These are phyloP conservation scores for Phytopythium litorale DNA, from an alignment of 352 stramenopile species.

Conservation along the genomic window DNA sequence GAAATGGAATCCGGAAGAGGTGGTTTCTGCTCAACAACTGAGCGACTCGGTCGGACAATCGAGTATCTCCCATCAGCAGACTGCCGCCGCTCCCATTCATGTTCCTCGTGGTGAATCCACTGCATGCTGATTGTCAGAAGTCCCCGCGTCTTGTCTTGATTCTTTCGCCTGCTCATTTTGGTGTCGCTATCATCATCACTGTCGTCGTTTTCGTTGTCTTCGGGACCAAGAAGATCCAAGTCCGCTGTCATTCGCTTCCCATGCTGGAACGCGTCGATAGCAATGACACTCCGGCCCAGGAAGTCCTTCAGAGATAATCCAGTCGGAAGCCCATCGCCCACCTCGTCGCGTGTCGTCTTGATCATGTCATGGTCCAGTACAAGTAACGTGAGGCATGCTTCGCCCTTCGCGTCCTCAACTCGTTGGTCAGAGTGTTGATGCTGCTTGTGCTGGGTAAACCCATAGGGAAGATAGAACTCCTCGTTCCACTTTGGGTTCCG, in stretches of 20 bases:
- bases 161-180: conserved; percentile 4
- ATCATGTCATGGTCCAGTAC: conserved; percentile 5
- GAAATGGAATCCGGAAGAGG: not conserved
- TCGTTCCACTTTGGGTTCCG: conserved; percentile 71
- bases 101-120: conserved; percentile 36
- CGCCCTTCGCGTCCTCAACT: not conserved
- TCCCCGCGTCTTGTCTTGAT: conserved; percentile 18
- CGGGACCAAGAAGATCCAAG: conserved; percentile 26
- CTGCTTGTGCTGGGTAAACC: conserved; percentile 24
- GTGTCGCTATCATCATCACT: conserved; percentile 24
- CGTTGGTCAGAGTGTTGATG: conserved; percentile 1
- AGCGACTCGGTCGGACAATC: not conserved
- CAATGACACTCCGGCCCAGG: conserved; percentile 35
- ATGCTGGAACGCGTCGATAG: conserved; percentile 38
- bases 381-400: not conserved
- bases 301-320: conserved; percentile 23
- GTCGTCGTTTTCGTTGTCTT: conserved; percentile 18
- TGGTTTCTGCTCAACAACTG: not conserved
- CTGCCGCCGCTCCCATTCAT: not conserved
- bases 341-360: not conserved
- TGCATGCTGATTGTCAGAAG: conserved; percentile 48
- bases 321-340: conserved; percentile 2
- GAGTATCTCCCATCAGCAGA: not conserved
- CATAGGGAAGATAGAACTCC: conserved; percentile 58
- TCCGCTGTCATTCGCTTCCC: conserved; percentile 37